Base-by-base conservation (phyloP, 495 filamentous ascomycete genomes). In the Cladorrhinum samala region DNA sequence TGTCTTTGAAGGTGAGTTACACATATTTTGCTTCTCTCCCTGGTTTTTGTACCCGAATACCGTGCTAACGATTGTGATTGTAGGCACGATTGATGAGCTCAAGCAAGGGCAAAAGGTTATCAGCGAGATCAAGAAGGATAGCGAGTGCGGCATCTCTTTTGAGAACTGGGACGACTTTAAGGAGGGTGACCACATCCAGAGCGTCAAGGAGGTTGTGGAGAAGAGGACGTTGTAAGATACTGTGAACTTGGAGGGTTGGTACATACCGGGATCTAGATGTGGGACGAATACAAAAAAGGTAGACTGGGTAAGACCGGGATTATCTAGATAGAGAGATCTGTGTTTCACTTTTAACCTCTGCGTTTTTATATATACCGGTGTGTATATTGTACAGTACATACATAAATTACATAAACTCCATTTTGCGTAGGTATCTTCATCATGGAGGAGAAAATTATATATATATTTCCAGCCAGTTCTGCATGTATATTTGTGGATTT, bases 71-170 rank as follows among this genome's bases (percentile, higher is more conserved):
- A 30, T 30, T n/a, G 13, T 45, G 47, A 3, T 33, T 14, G 30
- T 44, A 95, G 91, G 91, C 50, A 72, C 76, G 8, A 76, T 97
- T 13, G 74, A 80, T 17, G 88, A 86, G 2, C 80, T 99, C 25
- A 97, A 93, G 74, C 86, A 92, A 59, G 81, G 87, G 65, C 94
- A 97, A 78, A 93, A 95, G 59, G 88, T 96, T 62, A 84, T 91
- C 6, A 73, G 74, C 7, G 87, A 95, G 62, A 91, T 92, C 82
- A 84, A 82, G 60, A 97, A 95, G 75, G 91, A 88, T 38, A 82
- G 75, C 39, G 94, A 99, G 66, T 99, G 94, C 61, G 94, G 94
- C 46, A 85, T 99, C 54, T 82, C 78, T 36, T 96, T 99, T 61
- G 81, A 85, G 7, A 76, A 72, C 36, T 97, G 88, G 86, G 73